phyloP scores from a whole-genome alignment of 768 basidiomycete genomes.

The Lactarius quietus region DNA sequence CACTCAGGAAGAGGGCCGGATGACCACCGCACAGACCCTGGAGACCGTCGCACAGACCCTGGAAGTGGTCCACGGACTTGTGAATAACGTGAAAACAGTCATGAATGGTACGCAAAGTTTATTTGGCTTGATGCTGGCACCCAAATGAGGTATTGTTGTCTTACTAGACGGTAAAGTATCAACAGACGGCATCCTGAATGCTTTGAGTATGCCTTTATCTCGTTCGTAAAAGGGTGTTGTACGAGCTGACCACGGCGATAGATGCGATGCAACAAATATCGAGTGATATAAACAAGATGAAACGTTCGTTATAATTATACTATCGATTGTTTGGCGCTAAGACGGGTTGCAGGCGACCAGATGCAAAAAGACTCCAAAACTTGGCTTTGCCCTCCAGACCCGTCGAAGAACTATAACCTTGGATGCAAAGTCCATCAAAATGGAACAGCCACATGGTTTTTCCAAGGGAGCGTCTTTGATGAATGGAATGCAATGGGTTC shows the following conservation, averaged over 20 bases:
- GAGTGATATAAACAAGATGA: background rate
- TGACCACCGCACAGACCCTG: background rate
- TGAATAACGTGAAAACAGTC: background rate
- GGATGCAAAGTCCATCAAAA: background rate
- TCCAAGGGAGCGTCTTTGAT: background rate
- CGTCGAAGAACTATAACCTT: slow-evolving; percentile 3
- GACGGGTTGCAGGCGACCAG: background rate
- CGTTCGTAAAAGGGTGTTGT: background rate
- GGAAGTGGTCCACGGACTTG: slow-evolving; percentile 1
- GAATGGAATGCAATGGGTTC: background rate
- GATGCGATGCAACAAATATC: background rate
- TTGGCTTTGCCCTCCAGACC: slow-evolving; percentile 16
- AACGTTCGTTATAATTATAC: background rate
- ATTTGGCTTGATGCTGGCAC: too few relatives aligned
- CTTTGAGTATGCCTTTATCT: background rate
- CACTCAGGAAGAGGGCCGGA: slow-evolving; percentile 3
- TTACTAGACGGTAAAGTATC: background rate
- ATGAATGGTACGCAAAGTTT: background rate
- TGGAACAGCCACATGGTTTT: slow-evolving; percentile 4
- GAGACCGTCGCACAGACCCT: slow-evolving; percentile 2
- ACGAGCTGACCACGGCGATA: background rate
- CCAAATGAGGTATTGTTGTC: background rate
- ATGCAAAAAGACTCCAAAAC: background rate
- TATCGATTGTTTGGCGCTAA: background rate
- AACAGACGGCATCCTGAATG: background rate